A percentile compares a stretch with the other conserved stretches of the same genome.
Evolutionary conservation across 1,284 basidiomycete genomes (phyloP).

Genomic region (Naganishia albida): DNA sequence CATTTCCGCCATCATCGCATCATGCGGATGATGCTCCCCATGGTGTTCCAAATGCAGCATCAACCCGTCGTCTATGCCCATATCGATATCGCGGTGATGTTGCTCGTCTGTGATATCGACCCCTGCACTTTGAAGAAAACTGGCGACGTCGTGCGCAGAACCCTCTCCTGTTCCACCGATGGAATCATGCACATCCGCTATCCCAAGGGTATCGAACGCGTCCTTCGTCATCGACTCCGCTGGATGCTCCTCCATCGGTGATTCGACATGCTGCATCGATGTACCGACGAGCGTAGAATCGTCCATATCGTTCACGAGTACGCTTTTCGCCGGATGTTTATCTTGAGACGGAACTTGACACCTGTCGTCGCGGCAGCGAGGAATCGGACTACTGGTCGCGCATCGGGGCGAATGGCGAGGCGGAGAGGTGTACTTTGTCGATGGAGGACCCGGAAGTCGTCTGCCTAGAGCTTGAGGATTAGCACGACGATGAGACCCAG

Average conservation of each 20-base stretch:
- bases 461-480: not conserved
- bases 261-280: not conserved
- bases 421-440: too few relatives aligned
- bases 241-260: not conserved
- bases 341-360: constrained; percentile 16
- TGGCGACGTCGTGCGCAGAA: constrained; percentile 7
- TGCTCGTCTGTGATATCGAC: constrained; percentile 6
- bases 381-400: constrained; percentile 11
- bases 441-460: too few relatives aligned
- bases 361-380: constrained; percentile 19
- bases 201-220: constrained; percentile 11
- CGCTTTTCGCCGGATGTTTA: constrained; percentile 6
- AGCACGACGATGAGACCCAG: not conserved
- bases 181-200: constrained; percentile 5
- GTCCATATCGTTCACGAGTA: constrained; percentile 3
- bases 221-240: not conserved
- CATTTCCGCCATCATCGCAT: constrained; percentile 13
- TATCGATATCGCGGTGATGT: constrained; percentile 8
- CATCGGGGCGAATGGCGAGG: constrained; percentile 2
- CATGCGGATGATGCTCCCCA: not conserved
- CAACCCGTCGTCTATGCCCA: constrained; percentile 1
- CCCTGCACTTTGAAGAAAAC: constrained; percentile 16
- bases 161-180: not conserved
- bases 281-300: not conserved
- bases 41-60: not conserved